Percentiles rank a stretch among this genome's conserved stretches.
Conservation (phyloP, 768 basidiomycete genomes). For the Rhodotorula kratochvilovae region DNA sequence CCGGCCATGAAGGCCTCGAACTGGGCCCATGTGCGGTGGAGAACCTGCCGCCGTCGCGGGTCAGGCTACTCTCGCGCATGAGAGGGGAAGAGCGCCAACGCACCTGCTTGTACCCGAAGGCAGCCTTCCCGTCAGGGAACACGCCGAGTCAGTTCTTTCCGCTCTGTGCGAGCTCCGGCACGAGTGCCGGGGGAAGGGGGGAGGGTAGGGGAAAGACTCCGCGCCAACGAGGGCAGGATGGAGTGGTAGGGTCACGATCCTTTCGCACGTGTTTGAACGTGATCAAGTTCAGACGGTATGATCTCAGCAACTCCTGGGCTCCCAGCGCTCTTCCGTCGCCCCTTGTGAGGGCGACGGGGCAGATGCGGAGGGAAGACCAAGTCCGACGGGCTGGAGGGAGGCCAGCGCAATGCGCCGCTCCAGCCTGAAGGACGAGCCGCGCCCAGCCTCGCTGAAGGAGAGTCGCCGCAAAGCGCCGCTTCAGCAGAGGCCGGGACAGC, state of each 20-base stretch:
- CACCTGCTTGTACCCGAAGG: slow-evolving; percentile 43
- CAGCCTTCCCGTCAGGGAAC: slow-evolving; percentile 13
- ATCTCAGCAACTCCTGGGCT: slow-evolving; percentile 60
- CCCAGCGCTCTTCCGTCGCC: not conserved
- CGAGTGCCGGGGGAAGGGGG: slow-evolving; percentile 54
- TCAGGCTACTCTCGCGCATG: not conserved
- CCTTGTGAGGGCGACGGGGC: not conserved
- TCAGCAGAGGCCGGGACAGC: not conserved
- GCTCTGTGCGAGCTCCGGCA: not conserved
- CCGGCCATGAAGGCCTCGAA: slow-evolving; percentile 82
- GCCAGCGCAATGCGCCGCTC: not conserved
- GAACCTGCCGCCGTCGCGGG: slow-evolving; percentile 55
- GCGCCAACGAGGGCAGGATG: slow-evolving; percentile 36
- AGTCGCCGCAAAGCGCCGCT: not conserved
- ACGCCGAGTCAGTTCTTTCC: not conserved
- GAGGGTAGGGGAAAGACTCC: slow-evolving; percentile 41
- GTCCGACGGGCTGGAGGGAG: not conserved
- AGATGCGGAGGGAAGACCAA: not conserved
- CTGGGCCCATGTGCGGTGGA: slow-evolving; percentile 78
- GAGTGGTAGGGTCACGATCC: slow-evolving; percentile 54
- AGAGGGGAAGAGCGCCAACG: not conserved
- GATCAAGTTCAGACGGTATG: slow-evolving; percentile 96
- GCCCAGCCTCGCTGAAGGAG: not conserved
- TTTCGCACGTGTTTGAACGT: slow-evolving; percentile 94
- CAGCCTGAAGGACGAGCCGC: not conserved